Percentiles rank a stretch among this genome's conserved stretches.
phyloP scores from a whole-genome alignment of 2,329 filamentous ascomycete species.

The Hansfordia pulvinata region DNA sequence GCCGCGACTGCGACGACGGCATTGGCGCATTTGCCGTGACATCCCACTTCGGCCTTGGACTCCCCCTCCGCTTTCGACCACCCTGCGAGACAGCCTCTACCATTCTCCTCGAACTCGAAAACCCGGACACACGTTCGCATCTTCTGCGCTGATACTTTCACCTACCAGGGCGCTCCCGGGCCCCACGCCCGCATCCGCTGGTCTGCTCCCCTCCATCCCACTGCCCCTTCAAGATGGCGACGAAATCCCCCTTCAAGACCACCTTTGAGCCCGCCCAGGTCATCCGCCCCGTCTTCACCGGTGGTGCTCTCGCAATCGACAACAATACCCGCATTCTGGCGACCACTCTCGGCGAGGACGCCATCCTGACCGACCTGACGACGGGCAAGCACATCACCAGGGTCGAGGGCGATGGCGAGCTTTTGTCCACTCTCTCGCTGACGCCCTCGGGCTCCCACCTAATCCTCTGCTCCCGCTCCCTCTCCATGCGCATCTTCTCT shows the following conservation, averaged over 20 bases:
- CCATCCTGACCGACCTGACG: constrained; percentile 69
- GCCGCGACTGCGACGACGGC: too few relatives aligned
- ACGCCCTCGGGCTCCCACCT: constrained; percentile 82
- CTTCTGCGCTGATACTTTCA: too few relatives aligned
- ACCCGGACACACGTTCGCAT: too few relatives aligned
- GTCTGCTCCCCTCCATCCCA: too few relatives aligned
- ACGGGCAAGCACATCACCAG: constrained; percentile 72
- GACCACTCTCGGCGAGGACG: constrained; percentile 85
- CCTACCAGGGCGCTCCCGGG: too few relatives aligned
- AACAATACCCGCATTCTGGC: constrained; percentile 70
- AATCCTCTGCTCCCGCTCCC: constrained; percentile 83
- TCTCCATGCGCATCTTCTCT: constrained; percentile 85
- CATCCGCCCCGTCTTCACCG: constrained; percentile 88
- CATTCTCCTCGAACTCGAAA: too few relatives aligned
- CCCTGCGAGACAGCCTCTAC: too few relatives aligned
- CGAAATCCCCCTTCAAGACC: constrained; percentile 57
- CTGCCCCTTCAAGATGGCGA: constrained; percentile 41
- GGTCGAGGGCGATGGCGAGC: constrained; percentile 79
- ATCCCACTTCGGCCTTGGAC: too few relatives aligned
- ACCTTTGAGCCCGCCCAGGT: constrained; percentile 77
- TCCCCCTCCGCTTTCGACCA: too few relatives aligned
- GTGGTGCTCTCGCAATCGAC: constrained; percentile 75
- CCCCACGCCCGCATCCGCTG: too few relatives aligned
- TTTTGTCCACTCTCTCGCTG: constrained; percentile 68
- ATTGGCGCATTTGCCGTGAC: too few relatives aligned